Evolutionary conservation across 495 filamentous ascomycete genomes (phyloP), one percentile per base, ranked within the genome.

Genomic region (Xylaria telfairii): DNA sequence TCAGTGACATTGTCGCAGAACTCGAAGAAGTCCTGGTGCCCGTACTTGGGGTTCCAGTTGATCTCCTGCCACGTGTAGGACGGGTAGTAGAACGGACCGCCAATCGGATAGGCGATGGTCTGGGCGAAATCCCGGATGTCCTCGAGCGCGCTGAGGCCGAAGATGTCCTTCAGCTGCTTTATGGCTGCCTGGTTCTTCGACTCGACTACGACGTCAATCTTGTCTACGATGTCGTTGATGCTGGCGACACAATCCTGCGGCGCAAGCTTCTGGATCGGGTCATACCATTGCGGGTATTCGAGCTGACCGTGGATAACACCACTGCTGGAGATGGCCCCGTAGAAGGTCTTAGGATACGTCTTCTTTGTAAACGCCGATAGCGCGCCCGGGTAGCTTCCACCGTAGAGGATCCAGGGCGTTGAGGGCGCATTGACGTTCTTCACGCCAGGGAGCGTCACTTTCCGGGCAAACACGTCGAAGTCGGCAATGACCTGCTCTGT

Each of bases 1-100:
- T 85, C 79, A 2, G 82, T 82, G 46, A 85, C 81, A 65, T 83
- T 84, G 32, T 72, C 69, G 72, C 82, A 84, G 77, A 85, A 85
- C 17, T 80, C 24, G 65, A 78, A 83, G 72, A 85, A 85, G 69
- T 85, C 79, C 28, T 74, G 66, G 60, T 72, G 76, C 0, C 37
- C 65, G 51, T 13, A 32, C 26, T 30, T 1, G 2, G 76, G 75
- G 54, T 77, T 70, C 81, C 81, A 84, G 64, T 78, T 82, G 24
- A 85, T 74, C 69, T 84, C 82, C 67, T 84, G 82, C 81, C 81
- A 85, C 3, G 83, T 84, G 39, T 77, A 71, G 0, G 78, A 78
- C 10, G 83, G 83, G 67, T 85, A 85, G 60, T 75, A 75, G 73
- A 84, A 77, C 30, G 82, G 82, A 0, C 82, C 80, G 26, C 81